Conservation (phyloP, 2,329 filamentous ascomycete genomes). For the Orbilia javanica region DNA sequence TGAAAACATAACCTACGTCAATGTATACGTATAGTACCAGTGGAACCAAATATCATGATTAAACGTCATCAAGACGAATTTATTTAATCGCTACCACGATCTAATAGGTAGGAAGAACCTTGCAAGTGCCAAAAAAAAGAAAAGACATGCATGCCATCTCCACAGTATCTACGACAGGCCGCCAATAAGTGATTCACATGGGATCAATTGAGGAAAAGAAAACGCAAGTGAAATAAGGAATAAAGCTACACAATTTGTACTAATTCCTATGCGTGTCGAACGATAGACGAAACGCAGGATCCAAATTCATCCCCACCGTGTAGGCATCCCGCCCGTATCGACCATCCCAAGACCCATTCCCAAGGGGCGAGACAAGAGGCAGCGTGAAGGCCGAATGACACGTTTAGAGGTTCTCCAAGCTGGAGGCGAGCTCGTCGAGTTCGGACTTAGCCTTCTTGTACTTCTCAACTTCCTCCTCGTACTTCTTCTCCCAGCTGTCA, state of each 20-base stretch:
- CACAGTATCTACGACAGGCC: conserved; percentile 30
- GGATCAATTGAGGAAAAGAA: conserved; percentile 41
- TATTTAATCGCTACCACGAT: not conserved
- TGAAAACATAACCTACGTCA: not conserved
- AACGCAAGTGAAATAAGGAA: conserved; percentile 27
- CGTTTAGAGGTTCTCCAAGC: conserved; percentile 37
- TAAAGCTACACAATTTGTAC: conserved; percentile 47
- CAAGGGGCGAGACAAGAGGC: not conserved
- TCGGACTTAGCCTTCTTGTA: conserved; percentile 86
- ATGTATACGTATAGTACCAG: not conserved
- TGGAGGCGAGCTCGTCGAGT: conserved; percentile 73
- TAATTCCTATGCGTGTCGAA: conserved; percentile 20
- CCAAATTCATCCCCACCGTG: conserved; percentile 15
- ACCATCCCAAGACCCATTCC: conserved; percentile 1
- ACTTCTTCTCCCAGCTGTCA: conserved; percentile 96
- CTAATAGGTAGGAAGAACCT: conserved; percentile 11
- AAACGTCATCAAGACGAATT: conserved; percentile 6
- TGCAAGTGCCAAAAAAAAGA: not conserved
- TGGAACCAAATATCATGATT: not conserved
- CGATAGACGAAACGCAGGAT: conserved; percentile 11
- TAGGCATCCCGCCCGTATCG: not conserved
- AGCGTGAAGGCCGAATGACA: not conserved
- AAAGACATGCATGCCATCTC: conserved; percentile 4
- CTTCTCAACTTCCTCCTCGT: conserved; percentile 97
- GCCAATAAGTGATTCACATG: conserved; percentile 5